These are phyloP conservation scores for Abortiporus biennis DNA, from an alignment of 1,284 basidiomycete genomes.

Conservation along the genomic window DNA sequence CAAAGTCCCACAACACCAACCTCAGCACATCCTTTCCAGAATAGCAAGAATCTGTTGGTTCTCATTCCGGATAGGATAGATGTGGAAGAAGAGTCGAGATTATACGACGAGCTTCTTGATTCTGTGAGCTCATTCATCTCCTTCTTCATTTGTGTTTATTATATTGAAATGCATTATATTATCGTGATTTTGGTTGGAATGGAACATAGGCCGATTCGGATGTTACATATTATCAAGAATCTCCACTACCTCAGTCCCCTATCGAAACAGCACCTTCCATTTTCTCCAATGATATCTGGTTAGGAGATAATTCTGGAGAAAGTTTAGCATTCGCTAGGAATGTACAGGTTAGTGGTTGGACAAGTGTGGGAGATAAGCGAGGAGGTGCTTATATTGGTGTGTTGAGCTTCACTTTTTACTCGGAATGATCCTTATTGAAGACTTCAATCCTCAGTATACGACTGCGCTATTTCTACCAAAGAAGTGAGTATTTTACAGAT, in stretches of 20 bases:
- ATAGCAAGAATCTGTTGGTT: conserved; percentile 19
- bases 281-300: conserved; percentile 58
- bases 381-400: conserved; percentile 59
- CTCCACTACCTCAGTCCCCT: conserved; percentile 9
- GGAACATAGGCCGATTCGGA: too few species aligned
- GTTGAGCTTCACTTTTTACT: conserved; percentile 11
- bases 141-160: too few species aligned
- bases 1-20: too few species aligned
- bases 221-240: too few species aligned
- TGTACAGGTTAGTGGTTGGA: conserved; percentile 63
- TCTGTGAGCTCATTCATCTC: too few species aligned
- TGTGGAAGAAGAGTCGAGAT: conserved; percentile 39
- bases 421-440: background rate
- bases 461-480: conserved; percentile 57
- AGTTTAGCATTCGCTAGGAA: conserved; percentile 51
- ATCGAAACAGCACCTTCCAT: conserved; percentile 42
- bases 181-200: too few species aligned
- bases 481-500: conserved; percentile 30
- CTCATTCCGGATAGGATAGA: conserved; percentile 33
- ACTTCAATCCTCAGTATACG: conserved; percentile 41
- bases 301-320: conserved; percentile 51
- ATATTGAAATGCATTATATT: too few species aligned
- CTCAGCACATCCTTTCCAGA: background rate
- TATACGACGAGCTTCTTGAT: conserved; percentile 45
- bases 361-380: conserved; percentile 54